Base-by-base conservation (phyloP, 257 asterid genomes). In the Coffea canephora region DNA sequence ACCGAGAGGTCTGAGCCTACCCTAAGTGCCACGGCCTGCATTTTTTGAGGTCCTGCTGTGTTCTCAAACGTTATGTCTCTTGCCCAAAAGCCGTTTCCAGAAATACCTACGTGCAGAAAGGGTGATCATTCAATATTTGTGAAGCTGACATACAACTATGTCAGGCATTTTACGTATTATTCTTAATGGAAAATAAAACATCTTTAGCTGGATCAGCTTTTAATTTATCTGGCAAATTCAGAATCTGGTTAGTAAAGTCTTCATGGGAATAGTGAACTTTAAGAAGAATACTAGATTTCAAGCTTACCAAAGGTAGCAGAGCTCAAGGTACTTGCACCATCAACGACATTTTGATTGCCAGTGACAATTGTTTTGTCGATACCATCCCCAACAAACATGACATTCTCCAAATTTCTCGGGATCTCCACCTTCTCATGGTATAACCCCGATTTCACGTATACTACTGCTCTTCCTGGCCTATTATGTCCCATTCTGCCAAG, bases 341-440 rank as follows among this genome's bases (percentile, higher is more conserved):
- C 95, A 23, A 68, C 85, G 57, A 91, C 91, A 76, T 86, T 93
- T 15, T 45, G 77, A 78, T 54, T 69, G 39, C 89, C 94, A 39
- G 92, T 90, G 52, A 93, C 87, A 0, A 91, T 46, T 12, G 95
- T 93, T 79, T 80, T 85, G 70, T 88, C 97, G n/a, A 87, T 89
- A 69, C 97, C 97, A 27, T 90, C 97, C n/a, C 97, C 97, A 8
- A 91, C 88, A 49, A 93, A 83, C 97, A 91, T 89, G 9, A 91
- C 71, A 69, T 93, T 90, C 62, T 82, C 77, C 57, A 91, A 52
- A 48, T 81, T 83, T 71, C 87, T 82, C 45, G 79, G 83, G 13
- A 93, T 90, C 71, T 90, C 95, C 0, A 93, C 90, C 6, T 80
- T 88, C 82, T 93, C 95, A 12, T 31, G 59, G 46, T 91, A 91